Base-by-base conservation (phyloP, 306 rosid genomes). In the Cucurbita pepo region DNA sequence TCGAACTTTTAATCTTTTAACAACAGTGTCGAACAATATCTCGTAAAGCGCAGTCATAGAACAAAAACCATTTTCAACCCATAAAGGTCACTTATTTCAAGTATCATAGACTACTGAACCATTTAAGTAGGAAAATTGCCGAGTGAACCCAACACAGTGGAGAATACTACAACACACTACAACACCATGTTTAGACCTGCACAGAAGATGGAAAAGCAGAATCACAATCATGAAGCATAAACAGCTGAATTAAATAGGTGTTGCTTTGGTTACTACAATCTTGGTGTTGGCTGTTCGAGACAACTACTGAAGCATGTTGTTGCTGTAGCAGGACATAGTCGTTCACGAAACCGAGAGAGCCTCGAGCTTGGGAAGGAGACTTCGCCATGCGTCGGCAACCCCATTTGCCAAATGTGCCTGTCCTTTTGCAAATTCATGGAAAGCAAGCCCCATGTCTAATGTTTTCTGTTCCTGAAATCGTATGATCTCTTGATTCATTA, bases 281-380 rank as follows among this genome's bases (percentile, higher is more conserved):
- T 51, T 59, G 3, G 5, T 45, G 5, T 69, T 45, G 5, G 54
- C 45, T 4, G 25, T 14, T 25, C 9, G 6, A 69, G 15, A 30
- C 15, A 45, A 50, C 30, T 48, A 50, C 47, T 14, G 5, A 69
- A 21, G 15, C 56, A 59, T 5, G 69, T 38, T 25, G 5, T 61
- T 18, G 50, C 34, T 8, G 51, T 14, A 16, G 19, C 44, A 3
- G 16, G 30, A 45, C 1, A 14, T 44, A 21, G 45, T 48, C n/a
- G 14, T 43, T 77, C 4, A 45, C 1, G 75, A 72, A 38, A 54
- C 65, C 0, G 63, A 72, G 14, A 72, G 65, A 21, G 88, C 81
- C 65, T 95, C 99, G 9, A 95, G 96, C 86, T 95, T 95, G 43
- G 99, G 99, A 62, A 91, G 88, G 74, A 95, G 89, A 84, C 97